Base-by-base conservation (phyloP, 371 early-diverging fungal genomes). In the Entomophthora muscae region DNA sequence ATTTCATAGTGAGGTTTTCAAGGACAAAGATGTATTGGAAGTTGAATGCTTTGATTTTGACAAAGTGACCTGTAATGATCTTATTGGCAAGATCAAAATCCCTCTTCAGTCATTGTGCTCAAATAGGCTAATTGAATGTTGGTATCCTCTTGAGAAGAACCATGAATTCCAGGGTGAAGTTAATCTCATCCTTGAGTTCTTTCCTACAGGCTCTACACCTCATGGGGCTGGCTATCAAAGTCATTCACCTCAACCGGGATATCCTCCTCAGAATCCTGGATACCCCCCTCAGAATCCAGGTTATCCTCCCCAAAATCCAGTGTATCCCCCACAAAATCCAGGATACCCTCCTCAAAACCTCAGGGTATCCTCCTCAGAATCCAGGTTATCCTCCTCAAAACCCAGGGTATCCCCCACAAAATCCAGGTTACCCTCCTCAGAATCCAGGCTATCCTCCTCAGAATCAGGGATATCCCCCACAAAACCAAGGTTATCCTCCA, bases 41-140 rank as follows among this genome's bases (percentile, higher is more conserved):
- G 26, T 58, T 21, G 59, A 58, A 31, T 23, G 23, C 21, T 22
- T 23, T 3, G 59, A 58, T 30, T 32, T 22, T 31, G 59, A 58
- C 22, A 58, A 58, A 31, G 26, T 58, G 7, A 58, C 28, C 21
- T 27, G 13, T 31, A 58, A 58, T 31, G 59, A 58, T 30, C 31
- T 58, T 27, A 58, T 58, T 27, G 59, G 59, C n/a, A 31, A 22
- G 24, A 27, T 58, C 24, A 58, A 58, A 13, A 27, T 58, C 3
- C 59, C 59, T 17, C 31, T 58, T 21, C 13, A 23, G 3, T 27
- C 28, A 7, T 13, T 58, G 7, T 21, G 30, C 17, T n/a, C 17
- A 22, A 22, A 12, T 58, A 30, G 32, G 17, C 26, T 23, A 21
- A 32, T 58, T 28, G 59, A 58, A 22, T 58, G 59, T 58, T 58